phyloP scores from a whole-genome alignment of 805 yeast genomes.

The Starmerella powellii region DNA sequence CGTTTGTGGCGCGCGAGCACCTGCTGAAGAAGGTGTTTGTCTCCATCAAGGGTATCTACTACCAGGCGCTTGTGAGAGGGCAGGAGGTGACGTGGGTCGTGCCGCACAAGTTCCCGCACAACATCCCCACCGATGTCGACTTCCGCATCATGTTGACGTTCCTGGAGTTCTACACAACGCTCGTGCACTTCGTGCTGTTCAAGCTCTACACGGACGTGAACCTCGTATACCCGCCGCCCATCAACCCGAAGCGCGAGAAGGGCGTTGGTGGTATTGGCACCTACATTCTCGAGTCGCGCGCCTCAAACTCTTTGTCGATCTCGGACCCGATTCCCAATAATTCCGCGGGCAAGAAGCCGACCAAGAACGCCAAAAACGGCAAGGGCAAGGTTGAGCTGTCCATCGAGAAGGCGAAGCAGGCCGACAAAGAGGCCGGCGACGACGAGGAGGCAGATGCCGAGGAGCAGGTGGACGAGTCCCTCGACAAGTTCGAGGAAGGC shows the following conservation, averaged over 20 bases:
- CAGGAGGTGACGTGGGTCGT: conserved; percentile 93
- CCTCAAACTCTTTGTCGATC: conserved; percentile 6
- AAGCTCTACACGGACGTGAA: conserved; percentile 76
- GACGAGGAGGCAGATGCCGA: conserved; percentile 25
- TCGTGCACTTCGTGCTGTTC: conserved; percentile 75
- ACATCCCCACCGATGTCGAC: conserved; percentile 86
- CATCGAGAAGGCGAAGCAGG: conserved; percentile 37
- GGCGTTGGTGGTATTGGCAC: conserved; percentile 84
- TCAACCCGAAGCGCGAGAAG: conserved; percentile 58
- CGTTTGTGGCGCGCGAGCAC: conserved; percentile 77
- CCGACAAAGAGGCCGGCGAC: conserved; percentile 30
- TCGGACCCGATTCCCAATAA: conserved; percentile 24
- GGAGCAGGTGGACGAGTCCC: conserved; percentile 26
- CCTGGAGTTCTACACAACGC: conserved; percentile 87
- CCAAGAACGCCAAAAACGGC: conserved; percentile 5
- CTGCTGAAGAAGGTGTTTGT: conserved; percentile 80
- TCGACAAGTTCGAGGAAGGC: conserved; percentile 64
- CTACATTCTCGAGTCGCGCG: conserved; percentile 51
- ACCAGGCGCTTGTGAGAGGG: conserved; percentile 79
- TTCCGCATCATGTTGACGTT: conserved; percentile 95
- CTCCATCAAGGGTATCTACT: conserved; percentile 92
- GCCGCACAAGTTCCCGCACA: conserved; percentile 94
- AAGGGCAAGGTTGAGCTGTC: conserved; percentile 8
- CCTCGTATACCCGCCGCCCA: conserved; percentile 81
- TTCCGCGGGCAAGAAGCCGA: conserved; percentile 22